Evolutionary conservation across 305 asterid species (phyloP), one percentile per base, ranked within the genome.

Genomic region (Fraxinus velutina): DNA sequence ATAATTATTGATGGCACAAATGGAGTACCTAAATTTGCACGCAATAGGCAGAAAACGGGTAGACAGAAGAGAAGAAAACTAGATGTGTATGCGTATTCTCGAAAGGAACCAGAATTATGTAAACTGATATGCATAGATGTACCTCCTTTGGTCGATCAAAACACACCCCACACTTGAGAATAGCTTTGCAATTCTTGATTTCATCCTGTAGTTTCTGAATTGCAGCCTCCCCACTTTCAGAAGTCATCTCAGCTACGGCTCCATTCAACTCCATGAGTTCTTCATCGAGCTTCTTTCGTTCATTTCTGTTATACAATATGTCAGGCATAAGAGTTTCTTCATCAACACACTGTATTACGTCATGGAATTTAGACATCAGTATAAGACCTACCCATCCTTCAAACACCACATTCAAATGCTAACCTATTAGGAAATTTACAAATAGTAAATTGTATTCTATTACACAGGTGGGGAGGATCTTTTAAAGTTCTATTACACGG

Each of bases 121-220:
- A 72, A 71, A 74, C 24, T 15, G 13, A 71, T 33, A n/a, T n/a
- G 44, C 21, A 71, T 71, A 15, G 47, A 71, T 71, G 33, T 89
- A 93, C 97, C 97, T 95, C 98, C 85, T 95, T 95, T 29, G 99
- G 97, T 68, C 99, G 94, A 91, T 95, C 99, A 72, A 92, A 88
- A 84, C 99, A 95, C 83, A 95, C 99, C 78, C 99, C 99, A 75
- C 99, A 95, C 82, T 95, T 95, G 83, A 95, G 94, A 82, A 95
- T 89, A 81, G 93, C 93, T 86, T 95, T 95, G 94, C 97, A 95
- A 77, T 92, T 95, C 81, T 90, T 93, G 42, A 95, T 92, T 87
- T 95, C 97, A 19, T 93, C 98, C 83, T 92, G 96, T 50, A 95
- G 97, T 84, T 87, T 92, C 91, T 87, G 95, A 71, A 89, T 86